Evolutionary conservation across 805 yeast genomes (phyloP), one percentile per base, ranked within the genome.

Genomic region (Hanseniaspora meyeri): DNA sequence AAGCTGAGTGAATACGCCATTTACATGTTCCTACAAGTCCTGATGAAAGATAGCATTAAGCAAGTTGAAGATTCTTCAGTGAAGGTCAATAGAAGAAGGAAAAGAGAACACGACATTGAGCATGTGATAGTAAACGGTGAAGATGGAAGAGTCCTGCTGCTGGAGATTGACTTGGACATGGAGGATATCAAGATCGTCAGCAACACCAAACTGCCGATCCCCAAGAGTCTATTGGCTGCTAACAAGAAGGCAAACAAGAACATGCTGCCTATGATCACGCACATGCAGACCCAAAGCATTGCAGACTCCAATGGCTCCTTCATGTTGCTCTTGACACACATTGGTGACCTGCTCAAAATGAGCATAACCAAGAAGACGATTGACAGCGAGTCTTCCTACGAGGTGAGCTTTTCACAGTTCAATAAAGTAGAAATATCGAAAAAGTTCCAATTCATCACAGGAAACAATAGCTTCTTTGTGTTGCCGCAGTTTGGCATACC

Each of bases 401-500:
- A 31, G 9, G n/a, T 53, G 6, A 8, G 20, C 8, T 53, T 36
- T 32, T 34, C 34, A 4, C 40, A 43, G 11, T 53, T 53, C 34
- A 46, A 46, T 11, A 46, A 46, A 19, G 24, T 53, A 24, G 57
- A 53, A 17, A 37, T 49, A 11, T 53, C 36, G 4, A 16, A 20
- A 2, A 2, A 14, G 4, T 43, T 53, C 31, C 24, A 38, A 8
- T 38, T 53, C n/a, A 16, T 53, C 8, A 14, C 49, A 11, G 27
- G 17, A 12, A 38, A n/a, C 24, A 43, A 49, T 12, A 31, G 9
- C 11, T 37, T 53, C 9, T 29, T 53, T 29, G 19, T 49, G 4
- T 27, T 36, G 4, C 57, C 57, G 7, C 57, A 53, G 32, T 53
- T 46, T 29, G 42, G 51, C 10, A 39, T 46, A 38, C 57, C 57